These are phyloP conservation scores for Tylopilus sp. DNA, from an alignment of 1,284 basidiomycete species.

Conservation along the genomic window DNA sequence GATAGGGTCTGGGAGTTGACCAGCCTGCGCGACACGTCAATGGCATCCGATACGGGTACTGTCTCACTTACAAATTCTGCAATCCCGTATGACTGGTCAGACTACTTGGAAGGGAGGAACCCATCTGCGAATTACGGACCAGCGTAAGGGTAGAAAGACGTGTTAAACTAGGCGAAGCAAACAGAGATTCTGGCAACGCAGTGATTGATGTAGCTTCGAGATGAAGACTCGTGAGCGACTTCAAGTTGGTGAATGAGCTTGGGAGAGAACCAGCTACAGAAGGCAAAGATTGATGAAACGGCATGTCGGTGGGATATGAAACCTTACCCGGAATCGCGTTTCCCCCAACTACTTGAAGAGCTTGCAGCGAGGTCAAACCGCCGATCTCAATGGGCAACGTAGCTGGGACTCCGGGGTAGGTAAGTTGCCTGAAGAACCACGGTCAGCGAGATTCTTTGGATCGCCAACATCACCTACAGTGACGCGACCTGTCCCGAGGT, in stretches of 20 bases:
- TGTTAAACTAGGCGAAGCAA: conserved; percentile 33
- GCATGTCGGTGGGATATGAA: not conserved
- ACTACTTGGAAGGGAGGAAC: conserved; percentile 39
- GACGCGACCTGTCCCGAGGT: conserved; percentile 40
- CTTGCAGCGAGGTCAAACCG: conserved; percentile 39
- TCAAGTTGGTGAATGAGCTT: conserved; percentile 37
- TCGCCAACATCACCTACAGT: conserved; percentile 36
- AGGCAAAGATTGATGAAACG: not conserved
- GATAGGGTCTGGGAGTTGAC: conserved; percentile 28
- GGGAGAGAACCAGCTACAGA: conserved; percentile 42
- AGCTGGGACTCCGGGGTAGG: conserved; percentile 47
- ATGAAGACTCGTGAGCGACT: conserved; percentile 39
- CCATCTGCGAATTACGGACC: conserved; percentile 45
- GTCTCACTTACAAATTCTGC: conserved; percentile 39
- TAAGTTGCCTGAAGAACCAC: conserved; percentile 36
- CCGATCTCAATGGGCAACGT: conserved; percentile 43
- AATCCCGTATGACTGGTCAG: conserved; percentile 35
- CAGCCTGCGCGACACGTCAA: conserved; percentile 17
- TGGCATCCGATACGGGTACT: not conserved
- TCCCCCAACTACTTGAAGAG: conserved; percentile 42
- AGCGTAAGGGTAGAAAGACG: conserved; percentile 42
- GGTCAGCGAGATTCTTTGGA: not conserved
- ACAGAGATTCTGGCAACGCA: conserved; percentile 37
- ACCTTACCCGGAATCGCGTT: conserved; percentile 39
- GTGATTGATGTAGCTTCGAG: conserved; percentile 46